Percentiles rank a stretch among this genome's conserved stretches.
Conservation (phyloP, 805 yeast species). For the Zygosaccharomyces kombuchaensis region DNA sequence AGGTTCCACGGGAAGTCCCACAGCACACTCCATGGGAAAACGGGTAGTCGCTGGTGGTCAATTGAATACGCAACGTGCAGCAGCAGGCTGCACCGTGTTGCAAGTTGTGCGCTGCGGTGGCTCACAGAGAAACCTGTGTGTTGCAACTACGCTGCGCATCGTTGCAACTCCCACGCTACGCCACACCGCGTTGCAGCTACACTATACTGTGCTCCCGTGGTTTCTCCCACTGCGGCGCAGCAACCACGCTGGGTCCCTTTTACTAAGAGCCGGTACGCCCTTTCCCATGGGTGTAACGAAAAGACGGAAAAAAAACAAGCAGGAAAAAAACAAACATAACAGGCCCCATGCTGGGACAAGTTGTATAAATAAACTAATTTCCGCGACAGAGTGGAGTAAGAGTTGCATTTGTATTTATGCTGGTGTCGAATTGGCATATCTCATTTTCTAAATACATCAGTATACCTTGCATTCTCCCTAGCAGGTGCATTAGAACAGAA, state of each 20-base stretch:
- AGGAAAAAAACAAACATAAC: background rate
- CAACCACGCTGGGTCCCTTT: background rate
- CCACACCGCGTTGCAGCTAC: background rate
- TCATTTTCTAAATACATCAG: too few species aligned
- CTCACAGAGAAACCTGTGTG: too few species aligned
- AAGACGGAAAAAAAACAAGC: background rate
- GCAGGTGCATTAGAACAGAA: background rate
- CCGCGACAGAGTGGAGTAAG: background rate
- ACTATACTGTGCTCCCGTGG: background rate
- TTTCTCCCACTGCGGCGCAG: conserved; percentile 1
- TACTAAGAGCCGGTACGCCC: background rate
- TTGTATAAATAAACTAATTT: background rate
- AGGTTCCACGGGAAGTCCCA: too few species aligned
- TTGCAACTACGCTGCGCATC: background rate
- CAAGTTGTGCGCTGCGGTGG: too few species aligned
- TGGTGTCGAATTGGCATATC: background rate
- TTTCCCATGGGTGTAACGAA: background rate
- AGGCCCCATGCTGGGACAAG: background rate
- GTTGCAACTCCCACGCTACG: background rate
- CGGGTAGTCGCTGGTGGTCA: too few species aligned
- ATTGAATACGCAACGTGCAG: too few species aligned
- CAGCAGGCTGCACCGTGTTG: too few species aligned
- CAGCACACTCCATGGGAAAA: too few species aligned
- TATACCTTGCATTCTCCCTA: too few species aligned
- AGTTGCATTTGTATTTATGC: background rate